phyloP scores from a whole-genome alignment of 1,284 basidiomycete species.

The Mycocalia duriaeana region DNA sequence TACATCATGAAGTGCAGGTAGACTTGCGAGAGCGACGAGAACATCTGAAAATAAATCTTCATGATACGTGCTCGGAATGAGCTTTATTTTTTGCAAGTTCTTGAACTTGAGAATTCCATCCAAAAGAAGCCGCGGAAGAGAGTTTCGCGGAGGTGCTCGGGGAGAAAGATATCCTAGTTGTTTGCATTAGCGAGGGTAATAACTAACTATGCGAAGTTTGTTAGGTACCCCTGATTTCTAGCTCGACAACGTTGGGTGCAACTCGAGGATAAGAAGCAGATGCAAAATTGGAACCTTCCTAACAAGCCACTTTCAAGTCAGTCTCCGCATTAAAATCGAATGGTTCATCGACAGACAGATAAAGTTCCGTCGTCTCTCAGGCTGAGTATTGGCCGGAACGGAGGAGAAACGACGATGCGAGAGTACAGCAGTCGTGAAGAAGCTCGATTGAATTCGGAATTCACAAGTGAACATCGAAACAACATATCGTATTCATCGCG shows the following conservation, averaged over 20 bases:
- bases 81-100: constrained; percentile 32
- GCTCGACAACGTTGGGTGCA: constrained; percentile 31
- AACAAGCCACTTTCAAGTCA: not conserved
- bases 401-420: constrained; percentile 36
- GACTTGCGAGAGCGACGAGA: constrained; percentile 22
- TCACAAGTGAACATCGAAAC: constrained; percentile 29
- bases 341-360: constrained; percentile 21
- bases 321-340: not conserved
- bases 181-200: too few relatives aligned
- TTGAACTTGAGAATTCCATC: constrained; percentile 30
- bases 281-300: constrained; percentile 29
- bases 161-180: constrained; percentile 33
- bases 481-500: too few relatives aligned
- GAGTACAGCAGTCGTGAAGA: constrained; percentile 41
- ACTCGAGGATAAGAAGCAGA: constrained; percentile 39
- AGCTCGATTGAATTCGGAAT: constrained; percentile 33
- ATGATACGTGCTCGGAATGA: constrained; percentile 35
- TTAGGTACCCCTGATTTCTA: constrained; percentile 40
- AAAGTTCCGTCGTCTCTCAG: constrained; percentile 30
- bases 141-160: constrained; percentile 29
- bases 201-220: too few relatives aligned
- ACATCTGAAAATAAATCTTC: constrained; percentile 31
- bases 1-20: constrained; percentile 28
- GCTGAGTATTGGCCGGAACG: constrained; percentile 26
- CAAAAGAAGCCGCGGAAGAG: constrained; percentile 26